Percentiles rank a stretch among this genome's conserved stretches.
Conservation (phyloP, 257 asterid genomes). For the Perilla frutescens region DNA sequence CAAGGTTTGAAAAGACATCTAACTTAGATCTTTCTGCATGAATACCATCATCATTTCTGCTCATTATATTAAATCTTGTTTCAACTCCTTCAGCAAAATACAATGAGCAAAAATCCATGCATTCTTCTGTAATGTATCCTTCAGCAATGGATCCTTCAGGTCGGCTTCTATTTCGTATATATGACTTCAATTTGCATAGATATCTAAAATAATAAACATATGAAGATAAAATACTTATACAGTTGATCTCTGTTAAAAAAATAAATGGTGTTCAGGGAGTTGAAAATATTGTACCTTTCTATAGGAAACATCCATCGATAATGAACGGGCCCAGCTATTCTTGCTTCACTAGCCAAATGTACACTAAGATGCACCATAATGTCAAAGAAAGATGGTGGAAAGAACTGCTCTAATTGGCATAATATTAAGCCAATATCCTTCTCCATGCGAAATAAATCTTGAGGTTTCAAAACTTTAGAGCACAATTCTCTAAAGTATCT, state of each 20-base stretch:
- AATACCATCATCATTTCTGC: not conserved
- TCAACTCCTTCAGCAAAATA: conserved; percentile 17
- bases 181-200: conserved; percentile 13
- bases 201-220: conserved; percentile 5
- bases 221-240: too few relatives aligned
- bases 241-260: too few relatives aligned
- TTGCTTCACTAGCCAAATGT: conserved; percentile 26
- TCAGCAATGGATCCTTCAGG: conserved; percentile 20
- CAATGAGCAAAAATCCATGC: conserved; percentile 21
- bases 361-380: conserved; percentile 14
- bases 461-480: not conserved
- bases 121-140: conserved; percentile 29
- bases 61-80: not conserved
- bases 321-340: conserved; percentile 8
- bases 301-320: conserved; percentile 23
- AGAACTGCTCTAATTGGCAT: conserved; percentile 5
- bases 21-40: not conserved
- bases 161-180: conserved; percentile 16
- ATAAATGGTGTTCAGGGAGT: not conserved
- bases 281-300: not conserved
- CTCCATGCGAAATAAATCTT: conserved; percentile 9
- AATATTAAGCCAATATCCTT: conserved; percentile 2
- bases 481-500: not conserved
- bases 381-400: conserved; percentile 22
- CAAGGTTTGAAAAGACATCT: not conserved